Conservation (phyloP, 306 rosid genomes). For the Acacia melanoxylon region DNA sequence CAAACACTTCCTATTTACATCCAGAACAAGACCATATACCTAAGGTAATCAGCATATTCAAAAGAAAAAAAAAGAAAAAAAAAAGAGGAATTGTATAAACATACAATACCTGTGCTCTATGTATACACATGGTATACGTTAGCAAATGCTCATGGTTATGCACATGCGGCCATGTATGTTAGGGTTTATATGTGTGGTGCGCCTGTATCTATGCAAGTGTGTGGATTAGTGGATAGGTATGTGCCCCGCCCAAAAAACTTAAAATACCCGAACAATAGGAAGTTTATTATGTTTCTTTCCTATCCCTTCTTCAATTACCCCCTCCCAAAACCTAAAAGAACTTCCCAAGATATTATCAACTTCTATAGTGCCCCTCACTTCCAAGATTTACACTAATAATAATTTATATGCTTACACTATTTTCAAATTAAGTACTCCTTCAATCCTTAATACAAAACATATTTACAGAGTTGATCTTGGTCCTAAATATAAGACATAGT, state of each 20-base stretch:
- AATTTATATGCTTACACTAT: neutral
- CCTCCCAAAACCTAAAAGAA: neutral
- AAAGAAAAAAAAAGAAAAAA: neutral
- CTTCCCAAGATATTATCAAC: neutral
- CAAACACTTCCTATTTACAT: conserved; percentile 24
- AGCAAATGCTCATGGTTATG: neutral
- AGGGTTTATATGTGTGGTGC: neutral
- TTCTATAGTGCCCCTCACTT: neutral
- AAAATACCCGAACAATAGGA: neutral
- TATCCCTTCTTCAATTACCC: neutral
- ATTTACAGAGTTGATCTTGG: no score
- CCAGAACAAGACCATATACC: conserved; percentile 4
- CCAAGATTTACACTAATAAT: conserved; percentile 2
- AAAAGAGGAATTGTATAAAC: neutral
- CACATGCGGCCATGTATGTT: neutral
- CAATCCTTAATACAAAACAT: no score
- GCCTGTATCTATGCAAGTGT: neutral
- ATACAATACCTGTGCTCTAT: neutral
- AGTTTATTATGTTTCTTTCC: neutral
- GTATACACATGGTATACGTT: neutral
- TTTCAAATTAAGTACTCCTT: neutral
- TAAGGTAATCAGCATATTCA: conserved; percentile 14
- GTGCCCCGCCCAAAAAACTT: no score
- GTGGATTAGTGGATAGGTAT: neutral
- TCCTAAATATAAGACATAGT: no score